Base-by-base conservation (phyloP, 2,329 filamentous ascomycete genomes). In the Ophiostoma sp. region DNA sequence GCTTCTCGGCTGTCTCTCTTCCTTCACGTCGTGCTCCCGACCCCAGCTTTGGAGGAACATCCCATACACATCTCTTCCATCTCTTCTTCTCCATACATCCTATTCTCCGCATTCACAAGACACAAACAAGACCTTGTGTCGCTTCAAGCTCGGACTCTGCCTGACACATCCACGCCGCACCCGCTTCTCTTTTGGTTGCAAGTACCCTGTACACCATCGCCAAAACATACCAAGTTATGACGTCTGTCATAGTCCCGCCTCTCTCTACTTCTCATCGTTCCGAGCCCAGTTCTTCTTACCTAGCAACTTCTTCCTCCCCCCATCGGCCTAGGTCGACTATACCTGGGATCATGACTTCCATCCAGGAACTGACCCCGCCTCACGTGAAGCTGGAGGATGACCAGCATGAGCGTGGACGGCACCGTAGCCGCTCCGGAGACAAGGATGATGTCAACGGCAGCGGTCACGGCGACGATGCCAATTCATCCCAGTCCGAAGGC, bases 401-500 rank as follows among this genome's bases (percentile, higher is more conserved):
- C 12, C 70, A 71, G 27, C 64, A 52, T 8, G 79, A 79, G 52
- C 76, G 79, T 64, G 79, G 78, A 11, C 79, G 79, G 42, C 78
- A 75, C 42, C 76, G 79, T 70, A 81, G 79, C 70, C 79, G 77
- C 18, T 69, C 67, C n/a, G 55, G 78, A 77, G 45, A 76, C 49
- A 41, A 74, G 41, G 74, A 73, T 11, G 76, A 79, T 16, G 77
- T 5, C 38, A 78, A 78, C 58, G 80, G 81, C 70, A 77, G 75
- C 62, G 79, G 77, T 41, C 76, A 74, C 55, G 78, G 74, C 36
- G 79, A 81, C 60, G 77, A 79, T 70, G 79, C 80, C 18, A 79
- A 81, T 70, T 84, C 83, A 5, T 84, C 83, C 45, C 83, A 82
- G 72, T 83, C 82, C 2, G 83, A 85, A 42, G 83, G 83, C 1